These are phyloP conservation scores for Solanum clarkiae DNA, from an alignment of 257 asterid genomes.

Conservation along the genomic window DNA sequence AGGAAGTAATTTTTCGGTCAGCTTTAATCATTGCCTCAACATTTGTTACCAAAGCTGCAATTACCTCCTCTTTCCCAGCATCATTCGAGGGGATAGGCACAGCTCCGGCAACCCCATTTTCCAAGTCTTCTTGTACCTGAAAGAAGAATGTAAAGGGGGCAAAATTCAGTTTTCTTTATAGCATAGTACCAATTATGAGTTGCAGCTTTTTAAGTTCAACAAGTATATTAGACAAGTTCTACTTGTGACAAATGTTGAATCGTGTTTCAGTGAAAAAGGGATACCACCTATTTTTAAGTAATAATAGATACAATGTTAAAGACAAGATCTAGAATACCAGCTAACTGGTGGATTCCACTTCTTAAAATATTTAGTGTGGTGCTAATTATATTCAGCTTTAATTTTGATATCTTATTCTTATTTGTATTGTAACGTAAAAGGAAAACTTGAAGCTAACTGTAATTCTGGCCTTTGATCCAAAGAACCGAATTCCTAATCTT, in stretches of 20 bases:
- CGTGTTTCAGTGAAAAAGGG: background rate
- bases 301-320: background rate
- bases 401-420: background rate
- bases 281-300: background rate
- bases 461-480: background rate
- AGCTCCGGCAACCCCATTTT: constrained; percentile 57
- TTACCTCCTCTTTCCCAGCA: constrained; percentile 64
- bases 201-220: background rate
- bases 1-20: constrained; percentile 84
- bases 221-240: background rate
- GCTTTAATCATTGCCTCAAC: constrained; percentile 90
- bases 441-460: background rate
- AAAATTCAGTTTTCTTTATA: background rate
- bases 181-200: background rate
- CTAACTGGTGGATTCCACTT: background rate
- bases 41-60: constrained; percentile 71
- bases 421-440: background rate
- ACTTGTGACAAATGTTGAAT: background rate
- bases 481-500: background rate
- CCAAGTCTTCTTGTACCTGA: constrained; percentile 76
- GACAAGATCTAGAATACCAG: background rate
- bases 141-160: background rate
- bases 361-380: background rate
- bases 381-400: background rate
- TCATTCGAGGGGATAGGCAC: constrained; percentile 52